A percentile compares a stretch with the other conserved stretches of the same genome.
Conservation (phyloP, 768 basidiomycete species). For the Kwoniella europaea region DNA sequence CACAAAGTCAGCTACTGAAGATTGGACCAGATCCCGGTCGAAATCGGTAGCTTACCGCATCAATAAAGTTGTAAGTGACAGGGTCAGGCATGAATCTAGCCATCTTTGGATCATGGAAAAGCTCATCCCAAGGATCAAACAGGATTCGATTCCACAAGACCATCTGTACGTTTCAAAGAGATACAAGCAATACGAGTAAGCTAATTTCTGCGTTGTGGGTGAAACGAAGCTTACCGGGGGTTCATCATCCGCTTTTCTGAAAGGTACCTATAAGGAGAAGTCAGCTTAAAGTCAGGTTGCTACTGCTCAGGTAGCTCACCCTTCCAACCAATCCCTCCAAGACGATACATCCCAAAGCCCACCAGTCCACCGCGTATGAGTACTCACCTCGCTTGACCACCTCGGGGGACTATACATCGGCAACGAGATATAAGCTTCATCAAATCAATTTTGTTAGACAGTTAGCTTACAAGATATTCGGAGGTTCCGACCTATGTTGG, state of each 20-base stretch:
- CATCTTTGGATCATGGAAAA: slow-evolving; percentile 35
- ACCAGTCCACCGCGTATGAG: slow-evolving; percentile 72
- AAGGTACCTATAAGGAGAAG: slow-evolving; percentile 33
- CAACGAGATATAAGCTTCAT: neutral
- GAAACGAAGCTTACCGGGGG: slow-evolving; percentile 28
- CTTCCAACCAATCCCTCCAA: slow-evolving; percentile 97
- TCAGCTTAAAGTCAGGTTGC: neutral
- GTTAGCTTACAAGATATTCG: slow-evolving; percentile 48
- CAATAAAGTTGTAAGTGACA: slow-evolving; percentile 92
- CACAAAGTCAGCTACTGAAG: neutral
- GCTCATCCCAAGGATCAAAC: slow-evolving; percentile 62
- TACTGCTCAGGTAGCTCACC: slow-evolving; percentile 64
- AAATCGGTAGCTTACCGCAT: slow-evolving; percentile 70
- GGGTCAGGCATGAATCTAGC: slow-evolving; percentile 81
- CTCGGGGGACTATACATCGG: slow-evolving; percentile 72
- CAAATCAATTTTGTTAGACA: no score
- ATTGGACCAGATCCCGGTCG: neutral
- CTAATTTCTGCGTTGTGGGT: neutral
- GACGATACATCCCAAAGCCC: slow-evolving; percentile 96
- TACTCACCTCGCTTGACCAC: slow-evolving; percentile 75
- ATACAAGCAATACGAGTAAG: neutral
- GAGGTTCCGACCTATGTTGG: slow-evolving; percentile 39
- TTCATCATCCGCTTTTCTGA: slow-evolving; percentile 41
- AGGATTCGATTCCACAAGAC: slow-evolving; percentile 68
- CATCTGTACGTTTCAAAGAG: slow-evolving; percentile 23